These are phyloP conservation scores for Hypoxylon fuscum DNA, from an alignment of 495 filamentous ascomycete species.

Conservation along the genomic window DNA sequence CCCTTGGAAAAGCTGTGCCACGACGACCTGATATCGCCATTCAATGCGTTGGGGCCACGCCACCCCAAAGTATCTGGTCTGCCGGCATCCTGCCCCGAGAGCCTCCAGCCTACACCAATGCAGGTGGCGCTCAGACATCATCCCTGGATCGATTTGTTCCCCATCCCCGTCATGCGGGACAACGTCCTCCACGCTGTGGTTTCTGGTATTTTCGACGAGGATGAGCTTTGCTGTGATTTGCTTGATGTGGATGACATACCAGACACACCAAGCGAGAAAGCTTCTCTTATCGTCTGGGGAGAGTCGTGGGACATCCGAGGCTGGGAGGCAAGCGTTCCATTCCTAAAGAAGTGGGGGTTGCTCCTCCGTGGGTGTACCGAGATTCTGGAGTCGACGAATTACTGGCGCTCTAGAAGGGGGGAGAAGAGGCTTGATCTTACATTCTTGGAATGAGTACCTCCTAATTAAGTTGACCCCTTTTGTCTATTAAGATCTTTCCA, in stretches of 20 bases:
- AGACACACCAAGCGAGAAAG: slow-evolving; percentile 20
- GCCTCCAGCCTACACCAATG: slow-evolving; percentile 43
- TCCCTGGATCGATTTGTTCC: slow-evolving; percentile 50
- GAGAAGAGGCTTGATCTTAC: not conserved
- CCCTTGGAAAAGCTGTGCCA: slow-evolving; percentile 4
- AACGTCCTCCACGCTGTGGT: slow-evolving; percentile 35
- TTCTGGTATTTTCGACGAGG: slow-evolving; percentile 47
- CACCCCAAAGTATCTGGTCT: slow-evolving; percentile 21
- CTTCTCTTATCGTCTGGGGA: slow-evolving; percentile 54
- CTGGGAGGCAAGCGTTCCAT: slow-evolving; percentile 53
- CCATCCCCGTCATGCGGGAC: slow-evolving; percentile 45
- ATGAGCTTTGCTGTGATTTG: slow-evolving; percentile 45
- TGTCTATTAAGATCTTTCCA: too few relatives aligned
- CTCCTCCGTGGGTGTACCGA: slow-evolving; percentile 47
- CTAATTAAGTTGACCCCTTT: too few relatives aligned
- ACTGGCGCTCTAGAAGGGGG: slow-evolving; percentile 40
- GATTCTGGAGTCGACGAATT: slow-evolving; percentile 49
- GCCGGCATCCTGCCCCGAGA: slow-evolving; percentile 5
- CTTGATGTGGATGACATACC: slow-evolving; percentile 38
- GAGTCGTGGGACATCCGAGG: slow-evolving; percentile 47
- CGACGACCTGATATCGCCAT: slow-evolving; percentile 38
- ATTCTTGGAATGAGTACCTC: too few relatives aligned
- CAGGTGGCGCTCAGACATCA: slow-evolving; percentile 46
- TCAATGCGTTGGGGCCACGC: slow-evolving; percentile 35
- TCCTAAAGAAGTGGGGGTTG: slow-evolving; percentile 51